phyloP scores from a whole-genome alignment of 768 basidiomycete species.

The Tricholoma furcatifolium region DNA sequence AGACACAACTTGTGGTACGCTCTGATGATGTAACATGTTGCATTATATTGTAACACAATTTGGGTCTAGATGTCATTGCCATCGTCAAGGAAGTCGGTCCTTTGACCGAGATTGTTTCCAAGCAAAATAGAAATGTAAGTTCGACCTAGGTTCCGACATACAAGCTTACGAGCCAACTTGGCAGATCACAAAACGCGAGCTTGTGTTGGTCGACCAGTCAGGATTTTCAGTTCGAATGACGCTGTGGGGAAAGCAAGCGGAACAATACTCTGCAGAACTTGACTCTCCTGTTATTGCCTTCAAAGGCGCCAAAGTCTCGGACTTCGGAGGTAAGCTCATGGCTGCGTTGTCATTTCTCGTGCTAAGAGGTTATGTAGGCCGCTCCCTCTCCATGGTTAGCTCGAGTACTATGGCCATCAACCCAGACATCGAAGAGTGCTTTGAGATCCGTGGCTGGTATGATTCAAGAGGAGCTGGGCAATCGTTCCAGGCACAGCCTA shows the following conservation, averaged over 20 bases:
- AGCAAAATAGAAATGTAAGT: constrained; percentile 65
- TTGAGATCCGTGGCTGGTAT: constrained; percentile 89
- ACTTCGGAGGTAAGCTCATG: constrained; percentile 68
- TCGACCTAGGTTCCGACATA: background rate
- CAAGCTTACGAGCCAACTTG: constrained; percentile 3
- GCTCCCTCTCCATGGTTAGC: constrained; percentile 81
- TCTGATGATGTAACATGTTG: constrained; percentile 1
- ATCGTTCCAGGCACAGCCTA: constrained; percentile 73
- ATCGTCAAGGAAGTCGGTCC: constrained; percentile 79
- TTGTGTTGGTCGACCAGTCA: constrained; percentile 85
- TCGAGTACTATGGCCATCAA: constrained; percentile 81
- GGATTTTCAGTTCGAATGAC: constrained; percentile 80
- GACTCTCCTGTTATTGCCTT: constrained; percentile 81
- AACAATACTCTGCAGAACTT: constrained; percentile 56
- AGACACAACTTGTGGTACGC: constrained; percentile 80
- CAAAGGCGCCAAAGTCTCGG: constrained; percentile 91
- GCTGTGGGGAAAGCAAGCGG: constrained; percentile 95
- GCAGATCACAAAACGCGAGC: constrained; percentile 85
- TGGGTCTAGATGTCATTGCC: constrained; percentile 74
- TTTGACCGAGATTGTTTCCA: constrained; percentile 70
- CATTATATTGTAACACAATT: constrained; percentile 9
- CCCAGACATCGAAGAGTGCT: constrained; percentile 91
- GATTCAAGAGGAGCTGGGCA: constrained; percentile 63
- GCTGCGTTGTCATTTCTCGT: background rate
- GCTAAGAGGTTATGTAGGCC: constrained; percentile 45